phyloP scores from a whole-genome alignment of 305 asterid species.

The Solanum hybrid region DNA sequence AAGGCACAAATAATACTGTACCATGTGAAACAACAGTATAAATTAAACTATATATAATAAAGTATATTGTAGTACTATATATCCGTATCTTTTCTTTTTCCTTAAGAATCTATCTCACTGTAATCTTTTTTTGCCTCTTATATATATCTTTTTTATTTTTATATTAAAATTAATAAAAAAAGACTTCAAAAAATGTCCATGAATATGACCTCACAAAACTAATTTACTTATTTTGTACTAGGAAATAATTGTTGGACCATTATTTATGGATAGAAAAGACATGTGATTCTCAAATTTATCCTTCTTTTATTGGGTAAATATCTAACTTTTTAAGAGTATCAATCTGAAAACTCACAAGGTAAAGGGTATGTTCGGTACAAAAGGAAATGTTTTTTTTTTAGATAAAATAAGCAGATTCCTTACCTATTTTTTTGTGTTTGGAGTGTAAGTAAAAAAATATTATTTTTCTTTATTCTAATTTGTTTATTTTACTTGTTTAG shows the following conservation, averaged over 20 bases:
- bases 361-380: not conserved
- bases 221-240: not conserved
- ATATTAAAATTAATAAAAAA: not conserved
- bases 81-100: not conserved
- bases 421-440: not conserved
- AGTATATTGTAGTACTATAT: not conserved
- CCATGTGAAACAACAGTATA: conserved; percentile 31
- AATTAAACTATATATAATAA: not conserved
- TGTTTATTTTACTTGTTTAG: too few relatives aligned
- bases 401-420: not conserved
- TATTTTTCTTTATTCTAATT: too few relatives aligned
- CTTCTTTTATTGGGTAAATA: not conserved
- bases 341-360: not conserved
- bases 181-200: not conserved
- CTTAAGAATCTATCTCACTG: not conserved
- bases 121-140: not conserved
- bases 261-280: not conserved
- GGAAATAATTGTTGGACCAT: not conserved
- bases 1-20: conserved; percentile 12
- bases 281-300: conserved; percentile 1
- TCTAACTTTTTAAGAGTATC: not conserved
- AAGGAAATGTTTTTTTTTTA: not conserved
- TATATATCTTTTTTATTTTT: not conserved
- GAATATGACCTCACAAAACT: not conserved
- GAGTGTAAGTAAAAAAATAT: not conserved